Conservation (phyloP, 2,329 filamentous ascomycete genomes). For the Fusarium xyrophilum region DNA sequence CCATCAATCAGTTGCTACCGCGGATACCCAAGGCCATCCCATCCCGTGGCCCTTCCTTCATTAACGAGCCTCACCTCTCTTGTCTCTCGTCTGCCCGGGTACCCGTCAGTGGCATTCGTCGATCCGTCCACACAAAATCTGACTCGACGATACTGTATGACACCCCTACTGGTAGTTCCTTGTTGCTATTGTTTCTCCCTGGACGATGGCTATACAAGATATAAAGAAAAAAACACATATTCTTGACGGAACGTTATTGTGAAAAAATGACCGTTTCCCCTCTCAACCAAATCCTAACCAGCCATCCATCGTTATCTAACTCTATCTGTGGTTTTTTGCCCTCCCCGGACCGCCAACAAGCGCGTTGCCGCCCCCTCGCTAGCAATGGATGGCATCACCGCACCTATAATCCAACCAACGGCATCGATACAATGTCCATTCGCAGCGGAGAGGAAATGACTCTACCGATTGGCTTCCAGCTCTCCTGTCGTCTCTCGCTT, state of each 20-base stretch:
- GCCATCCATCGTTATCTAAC: background rate
- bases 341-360: slow-evolving; percentile 28
- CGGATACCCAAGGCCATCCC: slow-evolving; percentile 20
- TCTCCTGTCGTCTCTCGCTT: slow-evolving; percentile 18
- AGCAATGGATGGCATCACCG: slow-evolving; percentile 33
- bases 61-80: slow-evolving; percentile 29
- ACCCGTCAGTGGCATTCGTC: slow-evolving; percentile 25
- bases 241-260: background rate
- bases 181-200: background rate
- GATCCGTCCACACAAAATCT: slow-evolving; percentile 17
- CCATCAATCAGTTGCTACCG: slow-evolving; percentile 14
- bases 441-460: slow-evolving; percentile 7
- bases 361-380: slow-evolving; percentile 27
- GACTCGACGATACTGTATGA: background rate
- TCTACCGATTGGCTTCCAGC: slow-evolving; percentile 21
- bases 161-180: slow-evolving; percentile 5
- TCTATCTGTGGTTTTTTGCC: background rate
- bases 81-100: slow-evolving; percentile 4
- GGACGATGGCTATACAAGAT: background rate
- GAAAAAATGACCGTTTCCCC: background rate
- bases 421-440: slow-evolving; percentile 2
- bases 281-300: background rate
- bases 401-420: slow-evolving; percentile 18
- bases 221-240: background rate
- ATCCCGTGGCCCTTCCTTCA: slow-evolving; percentile 10